These are phyloP conservation scores for Posidonia oceanica DNA, from an alignment of 116 monocot species.

Conservation along the genomic window DNA sequence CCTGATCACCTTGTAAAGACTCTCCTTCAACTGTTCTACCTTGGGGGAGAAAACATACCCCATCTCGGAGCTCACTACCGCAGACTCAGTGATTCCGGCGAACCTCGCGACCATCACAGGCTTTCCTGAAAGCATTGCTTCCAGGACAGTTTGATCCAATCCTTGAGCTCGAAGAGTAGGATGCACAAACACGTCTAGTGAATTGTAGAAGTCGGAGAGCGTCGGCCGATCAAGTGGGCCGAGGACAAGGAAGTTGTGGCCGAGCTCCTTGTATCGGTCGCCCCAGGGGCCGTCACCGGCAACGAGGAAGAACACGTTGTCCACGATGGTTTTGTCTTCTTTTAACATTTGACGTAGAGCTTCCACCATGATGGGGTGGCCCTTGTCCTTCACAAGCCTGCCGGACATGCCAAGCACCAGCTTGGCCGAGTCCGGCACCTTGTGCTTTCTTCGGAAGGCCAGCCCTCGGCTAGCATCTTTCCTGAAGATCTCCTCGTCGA, in stretches of 20 bases:
- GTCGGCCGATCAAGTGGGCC: slow-evolving; percentile 50
- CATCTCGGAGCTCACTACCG: slow-evolving; percentile 40
- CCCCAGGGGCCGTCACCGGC: slow-evolving; percentile 91
- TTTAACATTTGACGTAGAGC: slow-evolving; percentile 46
- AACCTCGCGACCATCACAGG: slow-evolving; percentile 56
- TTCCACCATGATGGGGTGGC: slow-evolving; percentile 72
- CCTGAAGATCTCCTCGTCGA: slow-evolving; percentile 51
- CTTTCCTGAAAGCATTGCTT: slow-evolving; percentile 73
- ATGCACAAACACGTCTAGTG: slow-evolving; percentile 61
- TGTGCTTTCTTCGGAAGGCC: slow-evolving; percentile 30
- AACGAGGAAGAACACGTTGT: slow-evolving; percentile 31
- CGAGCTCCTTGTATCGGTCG: slow-evolving; percentile 42
- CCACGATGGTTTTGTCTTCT: slow-evolving; percentile 22
- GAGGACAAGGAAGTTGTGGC: slow-evolving; percentile 34
- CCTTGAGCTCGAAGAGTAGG: slow-evolving; percentile 82
- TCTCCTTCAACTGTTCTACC: slow-evolving; percentile 46
- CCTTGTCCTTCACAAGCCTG: slow-evolving; percentile 85
- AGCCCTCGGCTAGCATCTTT: slow-evolving; percentile 12
- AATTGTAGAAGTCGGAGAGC: slow-evolving; percentile 58
- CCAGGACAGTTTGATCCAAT: slow-evolving; percentile 72
- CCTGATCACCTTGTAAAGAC: slow-evolving; percentile 15
- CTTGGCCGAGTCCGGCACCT: slow-evolving; percentile 37
- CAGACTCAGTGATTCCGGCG: slow-evolving; percentile 65
- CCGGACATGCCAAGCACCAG: slow-evolving; percentile 76
- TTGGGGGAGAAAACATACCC: slow-evolving; percentile 69